Evolutionary conservation across 164 flowering plant species (phyloP), one percentile per base, ranked within the genome.

Genomic region (Aristolochia fimbriata): DNA sequence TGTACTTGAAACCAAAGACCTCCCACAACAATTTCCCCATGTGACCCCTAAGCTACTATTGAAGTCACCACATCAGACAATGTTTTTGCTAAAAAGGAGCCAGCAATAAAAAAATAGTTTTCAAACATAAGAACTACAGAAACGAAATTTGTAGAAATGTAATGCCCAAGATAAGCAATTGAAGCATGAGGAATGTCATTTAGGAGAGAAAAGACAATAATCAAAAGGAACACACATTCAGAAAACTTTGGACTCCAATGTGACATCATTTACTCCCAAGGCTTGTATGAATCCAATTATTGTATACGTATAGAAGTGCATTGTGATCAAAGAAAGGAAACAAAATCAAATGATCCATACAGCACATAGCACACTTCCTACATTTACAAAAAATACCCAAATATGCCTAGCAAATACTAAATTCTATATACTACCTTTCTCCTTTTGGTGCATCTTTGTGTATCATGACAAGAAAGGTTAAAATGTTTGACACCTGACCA

Each of bases 371-470:
- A 52, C 15, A 22, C 30, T 15, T 52, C 20, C 56, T 11, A 22
- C 9, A 22, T 12, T 17, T 12, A 23, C 13, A 27, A 14, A n/a
- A 52, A 52, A 22, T 20, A n/a, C n/a, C n/a, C n/a, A n/a, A n/a
- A n/a, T n/a, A n/a, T n/a, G n/a, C n/a, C n/a, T 22, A 13, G 17
- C 13, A 11, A 23, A 22, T 20, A 22, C 0, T 22, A 11, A 50
- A 51, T 57, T 57, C 53, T 48, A 55, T 66, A 31, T 22, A 49
- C n/a, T 78, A 88, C 93, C 92, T 86, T 86, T 69, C 80, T 78
- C 69, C 77, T 80, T 78, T 84, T 81, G 47, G 62, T 23, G 21
- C 46, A 69, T 69, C 70, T 71, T 54, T 14, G 57, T 4, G 1
- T n/a, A 33, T 58, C 59, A 15, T 2, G 21, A 30, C 33, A 14